Evolutionary conservation across 331 rosid genomes (phyloP).

Genomic region (Quercus tomentella): DNA sequence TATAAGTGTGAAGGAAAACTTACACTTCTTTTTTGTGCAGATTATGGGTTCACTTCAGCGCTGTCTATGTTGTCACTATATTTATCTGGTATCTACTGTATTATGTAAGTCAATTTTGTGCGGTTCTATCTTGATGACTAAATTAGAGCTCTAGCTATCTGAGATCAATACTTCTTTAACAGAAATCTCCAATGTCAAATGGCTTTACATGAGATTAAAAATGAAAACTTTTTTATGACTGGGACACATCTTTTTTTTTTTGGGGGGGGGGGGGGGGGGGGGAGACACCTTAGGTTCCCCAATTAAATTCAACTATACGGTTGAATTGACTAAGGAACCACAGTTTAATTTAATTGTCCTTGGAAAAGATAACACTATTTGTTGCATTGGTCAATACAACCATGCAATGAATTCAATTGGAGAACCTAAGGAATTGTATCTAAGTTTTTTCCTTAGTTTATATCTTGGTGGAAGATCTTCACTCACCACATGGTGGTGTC

Average conservation of each 20-base stretch:
- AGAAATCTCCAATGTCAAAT: slow-evolving; percentile 8
- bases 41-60: slow-evolving; percentile 89
- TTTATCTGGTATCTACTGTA: slow-evolving; percentile 71
- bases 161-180: slow-evolving; percentile 2
- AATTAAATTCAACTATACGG: too few relatives aligned
- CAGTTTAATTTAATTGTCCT: too few relatives aligned
- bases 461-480: neutral
- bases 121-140: slow-evolving; percentile 2
- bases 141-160: slow-evolving; percentile 8
- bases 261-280: too few relatives aligned
- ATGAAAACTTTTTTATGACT: neutral
- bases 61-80: slow-evolving; percentile 76
- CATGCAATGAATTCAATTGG: too few relatives aligned
- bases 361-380: too few relatives aligned
- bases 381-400: too few relatives aligned
- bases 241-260: too few relatives aligned
- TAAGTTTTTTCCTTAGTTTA: neutral
- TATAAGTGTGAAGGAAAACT: neutral
- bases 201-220: slow-evolving; percentile 6
- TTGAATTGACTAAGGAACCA: too few relatives aligned
- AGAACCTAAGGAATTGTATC: too few relatives aligned
- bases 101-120: slow-evolving; percentile 52
- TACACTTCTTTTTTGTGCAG: slow-evolving; percentile 36
- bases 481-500: neutral
- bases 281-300: too few relatives aligned